phyloP scores from a whole-genome alignment of 2,329 filamentous ascomycete species.

The Aspergillus latus region DNA sequence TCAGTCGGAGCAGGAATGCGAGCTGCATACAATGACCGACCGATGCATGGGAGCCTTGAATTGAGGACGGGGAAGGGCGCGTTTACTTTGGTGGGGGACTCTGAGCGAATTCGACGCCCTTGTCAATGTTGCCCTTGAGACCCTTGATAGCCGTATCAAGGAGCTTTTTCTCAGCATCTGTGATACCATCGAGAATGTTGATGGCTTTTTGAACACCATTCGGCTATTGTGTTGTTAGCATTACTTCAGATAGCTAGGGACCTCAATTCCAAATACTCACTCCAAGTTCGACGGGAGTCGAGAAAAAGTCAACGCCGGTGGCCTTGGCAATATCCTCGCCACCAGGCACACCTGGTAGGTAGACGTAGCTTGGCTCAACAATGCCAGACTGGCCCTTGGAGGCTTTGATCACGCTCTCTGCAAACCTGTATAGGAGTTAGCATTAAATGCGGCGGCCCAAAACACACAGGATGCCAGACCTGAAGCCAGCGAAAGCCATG shows the following conservation, averaged over 20 bases:
- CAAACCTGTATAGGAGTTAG: conserved; percentile 62
- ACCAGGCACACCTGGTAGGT: conserved; percentile 84
- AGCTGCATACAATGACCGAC: conserved; percentile 22
- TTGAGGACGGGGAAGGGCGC: conserved; percentile 36
- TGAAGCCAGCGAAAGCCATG: conserved; percentile 94
- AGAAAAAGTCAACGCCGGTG: conserved; percentile 90
- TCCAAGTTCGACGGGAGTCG: conserved; percentile 90
- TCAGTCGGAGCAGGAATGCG: conserved; percentile 16
- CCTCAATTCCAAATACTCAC: conserved; percentile 57
- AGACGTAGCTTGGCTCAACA: conserved; percentile 92
- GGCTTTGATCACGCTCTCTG: conserved; percentile 90
- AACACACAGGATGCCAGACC: conserved; percentile 53
- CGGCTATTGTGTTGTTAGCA: conserved; percentile 55
- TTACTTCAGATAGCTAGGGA: not conserved
- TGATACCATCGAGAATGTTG: conserved; percentile 74
- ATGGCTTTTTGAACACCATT: conserved; percentile 81
- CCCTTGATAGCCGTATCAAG: conserved; percentile 73
- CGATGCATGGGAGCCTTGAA: conserved; percentile 22
- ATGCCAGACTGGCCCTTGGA: conserved; percentile 86
- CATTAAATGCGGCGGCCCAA: conserved; percentile 5
- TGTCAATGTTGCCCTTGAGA: conserved; percentile 88
- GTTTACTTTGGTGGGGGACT: conserved; percentile 85
- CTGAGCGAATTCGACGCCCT: conserved; percentile 87
- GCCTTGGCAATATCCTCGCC: conserved; percentile 83
- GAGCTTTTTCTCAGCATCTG: conserved; percentile 85